A percentile compares a stretch with the other conserved stretches of the same genome.
These are phyloP conservation scores for Rhizomucor miehei DNA, from an alignment of 371 early-diverging fungal genomes.

Conservation along the genomic window DNA sequence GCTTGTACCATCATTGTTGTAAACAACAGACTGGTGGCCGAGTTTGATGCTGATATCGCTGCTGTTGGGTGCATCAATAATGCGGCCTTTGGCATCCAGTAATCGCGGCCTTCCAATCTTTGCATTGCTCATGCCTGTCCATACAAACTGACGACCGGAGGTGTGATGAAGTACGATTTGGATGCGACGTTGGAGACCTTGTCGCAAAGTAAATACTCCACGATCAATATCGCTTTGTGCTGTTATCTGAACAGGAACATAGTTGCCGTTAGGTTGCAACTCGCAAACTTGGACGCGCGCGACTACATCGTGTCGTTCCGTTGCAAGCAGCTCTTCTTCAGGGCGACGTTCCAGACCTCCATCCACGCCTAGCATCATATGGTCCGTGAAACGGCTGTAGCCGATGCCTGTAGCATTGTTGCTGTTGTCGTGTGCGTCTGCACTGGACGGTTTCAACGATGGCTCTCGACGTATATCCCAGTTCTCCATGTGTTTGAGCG, in stretches of 20 bases:
- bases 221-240: conserved; percentile 50
- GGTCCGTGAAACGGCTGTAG: conserved; percentile 10
- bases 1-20: conserved; percentile 63
- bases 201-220: conserved; percentile 74
- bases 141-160: conserved; percentile 70
- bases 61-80: conserved; percentile 50
- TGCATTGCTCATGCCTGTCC: conserved; percentile 54
- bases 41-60: conserved; percentile 52
- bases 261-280: conserved; percentile 67
- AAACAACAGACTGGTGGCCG: conserved; percentile 41
- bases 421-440: conserved; percentile 13
- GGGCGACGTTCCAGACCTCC: conserved; percentile 49
- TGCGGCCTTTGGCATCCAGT: conserved; percentile 63
- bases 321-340: conserved; percentile 64
- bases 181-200: conserved; percentile 84
- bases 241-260: conserved; percentile 67
- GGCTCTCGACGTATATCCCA: conserved; percentile 58
- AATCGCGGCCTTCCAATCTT: conserved; percentile 65
- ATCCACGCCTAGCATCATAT: conserved; percentile 16
- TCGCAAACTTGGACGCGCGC: conserved; percentile 71
- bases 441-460: conserved; percentile 8
- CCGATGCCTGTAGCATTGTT: background rate
- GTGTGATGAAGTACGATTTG: conserved; percentile 69
- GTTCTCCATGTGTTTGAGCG: conserved; percentile 54
- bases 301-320: conserved; percentile 70